Evolutionary conservation across 352 stramenopile species (phyloP), one percentile per base, ranked within the genome.

Genomic region (Phytophthora fragariae): DNA sequence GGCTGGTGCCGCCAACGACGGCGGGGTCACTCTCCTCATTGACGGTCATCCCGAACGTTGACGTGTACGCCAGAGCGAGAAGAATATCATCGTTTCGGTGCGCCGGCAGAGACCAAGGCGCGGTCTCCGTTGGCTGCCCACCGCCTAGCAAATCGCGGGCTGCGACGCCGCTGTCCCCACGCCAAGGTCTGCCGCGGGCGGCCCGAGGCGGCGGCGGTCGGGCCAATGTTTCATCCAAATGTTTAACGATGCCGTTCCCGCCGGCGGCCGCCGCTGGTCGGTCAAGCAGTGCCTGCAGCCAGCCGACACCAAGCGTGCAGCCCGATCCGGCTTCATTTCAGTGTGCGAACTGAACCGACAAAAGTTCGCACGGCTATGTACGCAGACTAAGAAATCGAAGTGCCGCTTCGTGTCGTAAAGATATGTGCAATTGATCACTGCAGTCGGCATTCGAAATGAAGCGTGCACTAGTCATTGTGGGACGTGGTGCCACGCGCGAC

Each of bases 271-370:
- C 50, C 54, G 41, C 63, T 33, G 57, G 37, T 19, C 24, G 24
- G 24, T 27, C 24, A 27, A 27, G 24, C 24, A 27, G 24, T 27
- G 24, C 24, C 24, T 27, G 24, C 24, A 27, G 24, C 24, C 24
- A 27, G 24, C 17, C 31, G n/a, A 35, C 17, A 49, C 37, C 37
- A 46, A 46, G 37, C 37, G 12, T 46, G 27, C 61, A 66, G 56
- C 49, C 52, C 44, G 31, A 66, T 75, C 66, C 57, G 66, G 47
- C 49, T 56, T 66, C 72, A 75, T 75, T 78, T 78, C 70, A 77
- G 71, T 60, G 66, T 49, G 35, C 65, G 60, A 24, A 27, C 57
- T 33, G 24, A 31, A 50, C 44, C 44, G 44, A 50, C 44, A 50
- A 50, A 50, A 50, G 14, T 50, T 50, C 44, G 44, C 44, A 50